Evolutionary conservation across 2,329 filamentous ascomycete species (phyloP).

Genomic region (Talaromyces marneffei): DNA sequence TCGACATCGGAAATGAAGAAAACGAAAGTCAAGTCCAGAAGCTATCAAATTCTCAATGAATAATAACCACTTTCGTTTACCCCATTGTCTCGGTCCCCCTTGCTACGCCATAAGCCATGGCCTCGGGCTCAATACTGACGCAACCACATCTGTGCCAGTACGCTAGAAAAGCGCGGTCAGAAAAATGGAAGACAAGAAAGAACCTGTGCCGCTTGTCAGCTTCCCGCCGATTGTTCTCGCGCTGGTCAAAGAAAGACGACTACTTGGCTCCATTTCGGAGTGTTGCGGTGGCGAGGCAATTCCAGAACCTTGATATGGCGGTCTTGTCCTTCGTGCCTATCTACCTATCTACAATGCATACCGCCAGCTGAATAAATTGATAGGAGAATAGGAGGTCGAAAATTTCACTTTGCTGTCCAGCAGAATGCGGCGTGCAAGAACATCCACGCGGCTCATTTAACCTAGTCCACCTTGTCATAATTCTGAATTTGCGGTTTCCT

Average conservation of each 20-base stretch:
- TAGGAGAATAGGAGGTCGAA: constrained; percentile 4
- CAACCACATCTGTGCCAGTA: neutral
- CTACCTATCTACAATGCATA: neutral
- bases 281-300: constrained; percentile 5
- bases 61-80: neutral
- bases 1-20: constrained; percentile 1
- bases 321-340: neutral
- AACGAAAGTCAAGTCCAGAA: neutral
- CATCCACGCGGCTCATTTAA: neutral
- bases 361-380: constrained; percentile 3
- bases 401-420: neutral
- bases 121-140: neutral
- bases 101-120: neutral
- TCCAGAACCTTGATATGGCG: neutral
- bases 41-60: neutral
- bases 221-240: neutral
- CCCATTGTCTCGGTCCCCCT: neutral
- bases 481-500: neutral
- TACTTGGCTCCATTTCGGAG: constrained; percentile 7
- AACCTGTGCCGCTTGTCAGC: constrained; percentile 9
- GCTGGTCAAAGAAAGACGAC: constrained; percentile 1
- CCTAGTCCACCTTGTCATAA: neutral
- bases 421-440: constrained; percentile 3
- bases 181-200: neutral
- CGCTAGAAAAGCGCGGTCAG: neutral